Evolutionary conservation across 192 early-diverging fungal genomes (phyloP).

Genomic region (Coemansia sp.): DNA sequence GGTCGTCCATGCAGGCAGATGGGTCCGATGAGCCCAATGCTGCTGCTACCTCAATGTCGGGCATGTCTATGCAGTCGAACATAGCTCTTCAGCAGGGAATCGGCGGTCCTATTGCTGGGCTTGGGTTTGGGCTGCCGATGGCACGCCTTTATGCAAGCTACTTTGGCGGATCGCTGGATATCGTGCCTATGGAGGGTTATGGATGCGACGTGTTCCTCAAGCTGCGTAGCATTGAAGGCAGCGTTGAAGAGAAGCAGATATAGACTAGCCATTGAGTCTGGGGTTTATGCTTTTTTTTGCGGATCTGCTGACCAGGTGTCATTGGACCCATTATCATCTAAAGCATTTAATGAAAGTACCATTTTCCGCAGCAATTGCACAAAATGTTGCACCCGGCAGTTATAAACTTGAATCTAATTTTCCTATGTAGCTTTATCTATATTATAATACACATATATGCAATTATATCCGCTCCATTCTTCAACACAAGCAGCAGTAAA

Average conservation of each 20-base stretch:
- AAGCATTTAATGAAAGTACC: neutral
- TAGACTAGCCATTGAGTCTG: neutral
- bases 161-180: slow-evolving; percentile 87
- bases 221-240: slow-evolving; percentile 81
- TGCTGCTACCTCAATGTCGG: slow-evolving; percentile 19
- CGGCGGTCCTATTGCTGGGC: slow-evolving; percentile 88
- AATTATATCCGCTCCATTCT: too few species aligned
- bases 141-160: slow-evolving; percentile 87
- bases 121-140: slow-evolving; percentile 84
- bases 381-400: neutral
- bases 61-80: slow-evolving; percentile 70
- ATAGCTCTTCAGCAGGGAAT: slow-evolving; percentile 84
- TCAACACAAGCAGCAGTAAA: too few species aligned
- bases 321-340: neutral
- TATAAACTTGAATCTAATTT: too few species aligned
- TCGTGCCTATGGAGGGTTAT: slow-evolving; percentile 81
- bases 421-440: too few species aligned
- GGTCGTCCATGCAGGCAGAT: slow-evolving; percentile 79
- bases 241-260: slow-evolving; percentile 51
- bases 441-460: too few species aligned
- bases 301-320: neutral
- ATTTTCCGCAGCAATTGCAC: neutral
- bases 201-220: slow-evolving; percentile 93
- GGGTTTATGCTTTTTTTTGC: neutral
- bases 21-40: slow-evolving; percentile 48